Percentiles rank a stretch among this genome's conserved stretches.
Evolutionary conservation across 768 basidiomycete genomes (phyloP).

Genomic region (Amylocystis lapponica): DNA sequence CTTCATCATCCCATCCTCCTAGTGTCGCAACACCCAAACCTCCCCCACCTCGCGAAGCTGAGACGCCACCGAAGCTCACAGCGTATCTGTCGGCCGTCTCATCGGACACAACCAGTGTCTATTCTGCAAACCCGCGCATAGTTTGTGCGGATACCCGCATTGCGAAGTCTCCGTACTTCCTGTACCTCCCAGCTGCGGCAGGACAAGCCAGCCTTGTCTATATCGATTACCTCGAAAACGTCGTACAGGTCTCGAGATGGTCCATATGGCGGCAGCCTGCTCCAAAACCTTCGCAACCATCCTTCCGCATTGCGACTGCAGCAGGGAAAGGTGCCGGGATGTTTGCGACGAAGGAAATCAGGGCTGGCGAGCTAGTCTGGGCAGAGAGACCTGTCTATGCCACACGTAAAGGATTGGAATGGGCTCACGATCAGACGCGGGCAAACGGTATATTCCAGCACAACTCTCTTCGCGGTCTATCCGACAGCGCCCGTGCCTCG

Average conservation of each 20-base stretch:
- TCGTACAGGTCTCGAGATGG: not conserved
- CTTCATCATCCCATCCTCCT: too few species aligned
- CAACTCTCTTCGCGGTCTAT: not conserved
- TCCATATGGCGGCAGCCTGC: not conserved
- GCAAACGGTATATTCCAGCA: not conserved
- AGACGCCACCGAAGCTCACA: too few species aligned
- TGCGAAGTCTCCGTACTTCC: too few species aligned
- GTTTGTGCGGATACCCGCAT: too few species aligned
- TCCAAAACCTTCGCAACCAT: not conserved
- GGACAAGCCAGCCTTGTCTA: not conserved
- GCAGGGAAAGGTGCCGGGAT: constrained; percentile 1
- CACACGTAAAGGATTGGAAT: too few species aligned
- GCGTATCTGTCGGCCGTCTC: too few species aligned
- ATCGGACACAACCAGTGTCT: too few species aligned
- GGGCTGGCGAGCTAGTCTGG: constrained; percentile 2
- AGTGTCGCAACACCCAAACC: too few species aligned
- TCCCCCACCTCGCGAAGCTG: too few species aligned
- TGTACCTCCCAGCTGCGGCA: too few species aligned
- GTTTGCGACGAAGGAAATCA: constrained; percentile 1
- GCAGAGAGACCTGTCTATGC: constrained; percentile 1
- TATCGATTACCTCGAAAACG: not conserved
- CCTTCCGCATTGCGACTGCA: not conserved
- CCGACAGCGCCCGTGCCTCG: not conserved
- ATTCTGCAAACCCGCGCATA: too few species aligned
- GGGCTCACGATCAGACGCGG: too few species aligned